Evolutionary conservation across 768 basidiomycete genomes (phyloP).

Genomic region (Psilocybe subaeruginosa): DNA sequence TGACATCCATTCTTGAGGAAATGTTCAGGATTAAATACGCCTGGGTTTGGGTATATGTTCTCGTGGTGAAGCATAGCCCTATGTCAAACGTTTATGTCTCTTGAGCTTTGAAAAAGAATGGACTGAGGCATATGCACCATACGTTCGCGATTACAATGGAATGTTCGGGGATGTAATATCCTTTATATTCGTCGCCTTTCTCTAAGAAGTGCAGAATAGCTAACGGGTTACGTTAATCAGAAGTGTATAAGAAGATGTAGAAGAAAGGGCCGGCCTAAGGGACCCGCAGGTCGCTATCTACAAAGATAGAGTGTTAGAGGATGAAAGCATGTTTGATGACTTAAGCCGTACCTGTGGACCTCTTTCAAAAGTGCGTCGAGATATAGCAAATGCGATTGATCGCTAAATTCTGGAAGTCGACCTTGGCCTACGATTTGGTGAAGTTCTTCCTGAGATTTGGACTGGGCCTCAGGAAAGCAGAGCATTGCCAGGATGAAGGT

Average conservation of each 20-base stretch:
- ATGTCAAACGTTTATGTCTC: neutral
- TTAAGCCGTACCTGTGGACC: slow-evolving; percentile 24
- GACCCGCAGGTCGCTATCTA: slow-evolving; percentile 32
- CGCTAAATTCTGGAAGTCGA: slow-evolving; percentile 41
- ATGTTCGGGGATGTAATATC: slow-evolving; percentile 47
- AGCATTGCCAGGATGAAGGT: slow-evolving; percentile 46
- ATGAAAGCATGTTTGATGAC: neutral
- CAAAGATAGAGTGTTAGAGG: neutral
- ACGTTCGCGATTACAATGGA: slow-evolving; percentile 37
- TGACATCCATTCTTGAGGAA: slow-evolving; percentile 42
- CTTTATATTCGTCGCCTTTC: slow-evolving; percentile 48
- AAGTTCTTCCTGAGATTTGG: slow-evolving; percentile 41
- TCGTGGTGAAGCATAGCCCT: slow-evolving; percentile 36
- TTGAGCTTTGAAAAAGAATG: too few species aligned
- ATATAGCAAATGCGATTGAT: slow-evolving; percentile 40
- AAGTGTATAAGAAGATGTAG: neutral
- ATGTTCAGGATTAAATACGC: slow-evolving; percentile 42
- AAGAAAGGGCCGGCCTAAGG: slow-evolving; percentile 19
- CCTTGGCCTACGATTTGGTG: slow-evolving; percentile 38
- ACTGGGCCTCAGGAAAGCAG: slow-evolving; percentile 39
- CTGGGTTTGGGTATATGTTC: slow-evolving; percentile 31
- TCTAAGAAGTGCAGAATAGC: slow-evolving; percentile 36
- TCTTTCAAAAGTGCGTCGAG: slow-evolving; percentile 41
- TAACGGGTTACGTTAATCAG: slow-evolving; percentile 2
- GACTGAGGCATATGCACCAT: slow-evolving; percentile 27